Evolutionary conservation across 2,329 filamentous ascomycete species (phyloP).

Genomic region (Fusarium transvaalense): DNA sequence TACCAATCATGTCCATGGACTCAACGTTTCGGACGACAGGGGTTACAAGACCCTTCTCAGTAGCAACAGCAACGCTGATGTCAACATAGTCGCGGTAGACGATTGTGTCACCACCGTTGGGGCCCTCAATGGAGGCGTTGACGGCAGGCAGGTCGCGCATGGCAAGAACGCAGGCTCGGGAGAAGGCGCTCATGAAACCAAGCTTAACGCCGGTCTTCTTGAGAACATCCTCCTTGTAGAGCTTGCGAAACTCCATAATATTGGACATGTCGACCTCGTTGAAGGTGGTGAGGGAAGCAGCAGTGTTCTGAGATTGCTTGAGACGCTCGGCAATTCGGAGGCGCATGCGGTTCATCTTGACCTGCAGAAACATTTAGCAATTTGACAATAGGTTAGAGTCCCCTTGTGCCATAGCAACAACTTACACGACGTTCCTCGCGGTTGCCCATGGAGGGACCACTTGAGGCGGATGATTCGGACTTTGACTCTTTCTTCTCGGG

Average conservation of each 20-base stretch:
- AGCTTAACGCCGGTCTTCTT: slow-evolving; percentile 98
- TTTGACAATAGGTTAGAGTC: not conserved
- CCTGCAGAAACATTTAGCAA: slow-evolving; percentile 62
- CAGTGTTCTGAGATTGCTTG: slow-evolving; percentile 99
- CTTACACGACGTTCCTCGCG: slow-evolving; percentile 90
- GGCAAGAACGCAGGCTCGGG: slow-evolving; percentile 87
- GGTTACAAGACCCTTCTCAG: slow-evolving; percentile 96
- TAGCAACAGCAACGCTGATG: slow-evolving; percentile 96
- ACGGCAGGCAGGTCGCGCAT: slow-evolving; percentile 96
- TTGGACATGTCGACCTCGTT: slow-evolving; percentile 99
- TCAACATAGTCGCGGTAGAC: slow-evolving; percentile 99
- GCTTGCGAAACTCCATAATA: slow-evolving; percentile 95
- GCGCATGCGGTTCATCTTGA: slow-evolving; percentile 99
- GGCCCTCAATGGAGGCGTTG: slow-evolving; percentile 97
- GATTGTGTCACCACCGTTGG: slow-evolving; percentile 94
- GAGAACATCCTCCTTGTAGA: slow-evolving; percentile 95
- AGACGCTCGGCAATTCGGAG: slow-evolving; percentile 96
- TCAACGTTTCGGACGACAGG: slow-evolving; percentile 96
- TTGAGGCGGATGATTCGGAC: slow-evolving; percentile 34
- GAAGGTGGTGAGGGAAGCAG: slow-evolving; percentile 96
- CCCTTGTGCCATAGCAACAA: slow-evolving; percentile 26
- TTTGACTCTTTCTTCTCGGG: slow-evolving; percentile 49
- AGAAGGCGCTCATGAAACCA: slow-evolving; percentile 99
- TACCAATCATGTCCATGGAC: slow-evolving; percentile 85
- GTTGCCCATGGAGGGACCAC: slow-evolving; percentile 68